Conservation (phyloP, 2,329 filamentous ascomycete genomes). For the Aspergillus brunneoviolaceus region DNA sequence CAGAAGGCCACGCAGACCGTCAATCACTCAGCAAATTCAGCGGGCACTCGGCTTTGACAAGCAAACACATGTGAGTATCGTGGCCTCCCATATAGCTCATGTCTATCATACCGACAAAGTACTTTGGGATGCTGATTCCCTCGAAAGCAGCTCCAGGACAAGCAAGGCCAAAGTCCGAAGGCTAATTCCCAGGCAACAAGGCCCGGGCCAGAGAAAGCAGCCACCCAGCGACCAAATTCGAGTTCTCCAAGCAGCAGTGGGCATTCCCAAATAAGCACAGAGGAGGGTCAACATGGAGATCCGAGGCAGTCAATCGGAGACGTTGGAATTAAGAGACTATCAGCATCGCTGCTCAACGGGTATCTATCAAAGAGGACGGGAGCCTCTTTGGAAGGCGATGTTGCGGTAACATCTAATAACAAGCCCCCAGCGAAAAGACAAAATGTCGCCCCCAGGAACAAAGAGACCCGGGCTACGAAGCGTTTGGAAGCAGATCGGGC, state of each 20-base stretch:
- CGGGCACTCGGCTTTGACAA: conserved; percentile 22
- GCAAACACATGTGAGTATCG: conserved; percentile 17
- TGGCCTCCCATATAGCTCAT: background rate
- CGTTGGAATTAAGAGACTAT: background rate
- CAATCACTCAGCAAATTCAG: conserved; percentile 24
- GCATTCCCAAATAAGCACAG: background rate
- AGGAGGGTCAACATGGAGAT: background rate
- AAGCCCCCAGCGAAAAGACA: conserved; percentile 22
- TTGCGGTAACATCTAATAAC: conserved; percentile 14
- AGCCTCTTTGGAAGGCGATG: conserved; percentile 5
- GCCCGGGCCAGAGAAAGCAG: background rate
- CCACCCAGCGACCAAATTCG: background rate
- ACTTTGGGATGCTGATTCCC: background rate
- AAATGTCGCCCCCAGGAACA: conserved; percentile 20
- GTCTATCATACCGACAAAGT: background rate
- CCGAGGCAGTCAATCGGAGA: background rate
- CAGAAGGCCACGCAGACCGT: conserved; percentile 20
- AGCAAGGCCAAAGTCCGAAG: conserved; percentile 1
- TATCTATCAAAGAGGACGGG: background rate
- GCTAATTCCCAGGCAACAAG: background rate
- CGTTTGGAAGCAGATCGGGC: conserved; percentile 35
- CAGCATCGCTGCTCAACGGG: background rate
- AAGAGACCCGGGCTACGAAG: conserved; percentile 32
- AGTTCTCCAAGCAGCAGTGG: background rate
- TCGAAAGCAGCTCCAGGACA: conserved; percentile 10